A percentile compares a stretch with the other conserved stretches of the same genome.
phyloP scores from a whole-genome alignment of 139 green algal species.

The Volvox africanus region DNA sequence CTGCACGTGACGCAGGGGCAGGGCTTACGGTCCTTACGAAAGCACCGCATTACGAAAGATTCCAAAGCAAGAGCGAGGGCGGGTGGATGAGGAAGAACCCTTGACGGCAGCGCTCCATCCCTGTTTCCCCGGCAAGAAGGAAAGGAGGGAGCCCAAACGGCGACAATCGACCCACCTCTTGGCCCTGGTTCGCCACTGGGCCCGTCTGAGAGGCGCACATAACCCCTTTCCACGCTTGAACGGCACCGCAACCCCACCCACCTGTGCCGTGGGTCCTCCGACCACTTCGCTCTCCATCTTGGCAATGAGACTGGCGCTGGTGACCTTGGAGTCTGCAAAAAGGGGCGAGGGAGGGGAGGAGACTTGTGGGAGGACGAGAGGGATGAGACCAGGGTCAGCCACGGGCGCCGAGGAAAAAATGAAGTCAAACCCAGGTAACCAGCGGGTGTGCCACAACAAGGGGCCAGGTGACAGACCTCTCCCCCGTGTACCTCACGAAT shows the following conservation, averaged over 20 bases:
- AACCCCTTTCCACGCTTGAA: background rate
- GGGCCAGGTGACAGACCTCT: too few species aligned
- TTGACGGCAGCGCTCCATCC: background rate
- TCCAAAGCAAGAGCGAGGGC: too few species aligned
- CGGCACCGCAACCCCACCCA: background rate
- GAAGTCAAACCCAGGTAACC: too few species aligned
- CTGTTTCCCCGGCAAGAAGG: background rate
- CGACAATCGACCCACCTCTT: background rate
- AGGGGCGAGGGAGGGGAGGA: background rate
- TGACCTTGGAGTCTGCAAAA: slow-evolving; percentile 61
- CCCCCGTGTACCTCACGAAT: too few species aligned
- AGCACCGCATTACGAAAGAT: background rate
- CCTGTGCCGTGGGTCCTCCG: slow-evolving; percentile 56
- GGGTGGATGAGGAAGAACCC: background rate
- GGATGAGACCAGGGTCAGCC: too few species aligned
- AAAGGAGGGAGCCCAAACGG: background rate
- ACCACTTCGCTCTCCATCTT: slow-evolving; percentile 63
- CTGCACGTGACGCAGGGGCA: background rate
- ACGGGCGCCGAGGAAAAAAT: too few species aligned
- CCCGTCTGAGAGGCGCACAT: background rate
- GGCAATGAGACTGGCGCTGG: slow-evolving; percentile 54
- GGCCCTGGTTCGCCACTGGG: background rate
- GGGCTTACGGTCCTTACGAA: background rate
- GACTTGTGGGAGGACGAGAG: too few species aligned
- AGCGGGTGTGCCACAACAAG: too few species aligned